Evolutionary conservation across 768 basidiomycete genomes (phyloP).

Genomic region (Pulveroboletus sp.): DNA sequence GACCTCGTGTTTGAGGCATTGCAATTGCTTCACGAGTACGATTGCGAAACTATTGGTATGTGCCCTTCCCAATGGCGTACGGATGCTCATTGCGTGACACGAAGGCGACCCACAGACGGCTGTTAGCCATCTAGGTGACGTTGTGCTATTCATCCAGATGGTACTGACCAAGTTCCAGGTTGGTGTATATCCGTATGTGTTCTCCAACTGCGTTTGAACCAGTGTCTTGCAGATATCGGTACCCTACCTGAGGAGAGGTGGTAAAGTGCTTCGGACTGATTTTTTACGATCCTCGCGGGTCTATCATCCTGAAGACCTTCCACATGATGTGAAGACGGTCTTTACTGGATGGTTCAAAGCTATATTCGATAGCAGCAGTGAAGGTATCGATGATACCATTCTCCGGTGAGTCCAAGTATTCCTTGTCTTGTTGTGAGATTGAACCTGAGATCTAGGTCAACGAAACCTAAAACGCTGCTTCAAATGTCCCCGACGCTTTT

Average conservation of each 20-base stretch:
- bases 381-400: conserved; percentile 81
- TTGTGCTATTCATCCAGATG: conserved; percentile 72
- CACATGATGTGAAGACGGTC: conserved; percentile 39
- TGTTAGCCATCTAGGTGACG: conserved; percentile 68
- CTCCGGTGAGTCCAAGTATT: conserved; percentile 42
- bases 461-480: conserved; percentile 62
- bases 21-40: conserved; percentile 62
- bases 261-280: conserved; percentile 43
- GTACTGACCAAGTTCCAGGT: conserved; percentile 63
- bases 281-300: conserved; percentile 48
- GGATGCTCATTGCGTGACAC: neutral
- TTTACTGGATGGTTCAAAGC: conserved; percentile 69
- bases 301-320: conserved; percentile 37
- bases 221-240: conserved; percentile 43
- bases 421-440: neutral
- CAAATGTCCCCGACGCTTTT: conserved; percentile 66
- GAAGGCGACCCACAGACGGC: conserved; percentile 83
- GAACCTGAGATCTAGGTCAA: conserved; percentile 46
- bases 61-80: conserved; percentile 7
- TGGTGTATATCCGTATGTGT: conserved; percentile 11
- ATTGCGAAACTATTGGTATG: conserved; percentile 77
- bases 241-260: conserved; percentile 42
- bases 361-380: conserved; percentile 68
- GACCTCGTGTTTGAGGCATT: conserved; percentile 63
- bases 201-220: neutral